Base-by-base conservation (phyloP, 2,329 filamentous ascomycete genomes). In the Ascochyta pisi region DNA sequence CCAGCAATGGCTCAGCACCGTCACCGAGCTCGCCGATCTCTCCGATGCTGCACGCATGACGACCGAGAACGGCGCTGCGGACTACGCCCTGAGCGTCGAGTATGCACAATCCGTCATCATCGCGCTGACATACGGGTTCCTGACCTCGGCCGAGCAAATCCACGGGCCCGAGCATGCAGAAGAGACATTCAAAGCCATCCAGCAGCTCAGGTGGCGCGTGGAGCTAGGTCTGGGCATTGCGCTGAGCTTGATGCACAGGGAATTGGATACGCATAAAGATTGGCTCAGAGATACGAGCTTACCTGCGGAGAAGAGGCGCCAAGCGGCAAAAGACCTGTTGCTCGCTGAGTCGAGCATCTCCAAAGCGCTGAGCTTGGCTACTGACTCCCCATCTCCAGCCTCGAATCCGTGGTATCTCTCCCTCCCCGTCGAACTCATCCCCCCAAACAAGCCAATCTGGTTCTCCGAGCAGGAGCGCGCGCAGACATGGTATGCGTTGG, bases 381-480 rank as follows among this genome's bases (percentile, higher is more conserved):
- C 67, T 0, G 70, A 73, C 45, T 66, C 67, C 0, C 70, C 71
- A 1, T 64, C 60, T 4, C 70, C 70, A 0, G 37, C 58, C 0
- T 62, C 61, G 1, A 73, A 73, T 35, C 71, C 71, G 0, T 73
- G 71, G 71, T 67, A 68, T 44, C 54, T 61, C 3, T 63, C 62
- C 15, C 62, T 74, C 0, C 70, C 71, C 1, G 58, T 67, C 1
- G 71, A 73, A 27, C 62, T 70, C 1, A 71, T 74, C 22, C 73
- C 73, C 7, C 66, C 67, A 0, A 74, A 75, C 26, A 68, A 68
- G 22, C 57, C 54, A 1, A 51, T 49, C 0, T 74, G 67, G 64
- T 75, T 74, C 39, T 60, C 59, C 0, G 70, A 72, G 12, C 45
- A 27, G 0, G 71, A 74, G 58, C 50, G 60, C 13, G 71, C 65